Percentiles rank a stretch among this genome's conserved stretches.
These are phyloP conservation scores for Leccinellum albellum DNA, from an alignment of 768 basidiomycete genomes.

Conservation along the genomic window DNA sequence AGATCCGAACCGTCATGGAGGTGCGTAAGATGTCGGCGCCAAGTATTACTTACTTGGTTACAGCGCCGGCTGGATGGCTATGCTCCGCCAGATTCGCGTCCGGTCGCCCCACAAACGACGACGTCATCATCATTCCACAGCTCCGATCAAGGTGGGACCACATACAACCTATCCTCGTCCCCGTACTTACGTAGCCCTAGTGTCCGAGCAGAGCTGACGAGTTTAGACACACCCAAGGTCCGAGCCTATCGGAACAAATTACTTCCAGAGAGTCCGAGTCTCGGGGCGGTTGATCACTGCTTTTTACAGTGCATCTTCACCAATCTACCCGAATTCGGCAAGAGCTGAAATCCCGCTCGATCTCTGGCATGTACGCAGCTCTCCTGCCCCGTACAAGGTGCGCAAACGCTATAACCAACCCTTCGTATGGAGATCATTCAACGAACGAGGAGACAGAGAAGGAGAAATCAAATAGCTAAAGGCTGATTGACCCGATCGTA, in stretches of 20 bases:
- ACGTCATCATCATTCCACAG: background rate
- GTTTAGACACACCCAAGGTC: no score
- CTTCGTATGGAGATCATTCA: background rate
- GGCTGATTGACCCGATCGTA: no score
- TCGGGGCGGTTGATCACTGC: background rate
- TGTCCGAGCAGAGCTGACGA: constrained; percentile 33
- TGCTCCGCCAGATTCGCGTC: constrained; percentile 42
- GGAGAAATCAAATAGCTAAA: no score
- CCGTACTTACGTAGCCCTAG: no score
- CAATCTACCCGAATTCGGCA: background rate
- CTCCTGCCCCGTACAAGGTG: background rate
- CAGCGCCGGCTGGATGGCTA: constrained; percentile 16
- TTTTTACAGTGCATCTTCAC: background rate
- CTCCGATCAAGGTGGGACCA: background rate
- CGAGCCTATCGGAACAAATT: background rate
- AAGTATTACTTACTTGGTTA: background rate
- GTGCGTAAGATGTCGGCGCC: background rate
- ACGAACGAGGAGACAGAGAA: background rate
- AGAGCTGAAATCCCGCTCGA: background rate
- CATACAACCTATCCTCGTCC: constrained; percentile 6
- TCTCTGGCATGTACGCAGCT: background rate
- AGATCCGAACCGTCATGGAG: constrained; percentile 50
- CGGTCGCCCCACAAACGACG: constrained; percentile 2
- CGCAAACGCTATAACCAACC: no score
- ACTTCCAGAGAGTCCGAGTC: no score